A percentile compares a stretch with the other conserved stretches of the same genome.
Evolutionary conservation across 371 early-diverging fungal species (phyloP).

Genomic region (Mucor racemosus): DNA sequence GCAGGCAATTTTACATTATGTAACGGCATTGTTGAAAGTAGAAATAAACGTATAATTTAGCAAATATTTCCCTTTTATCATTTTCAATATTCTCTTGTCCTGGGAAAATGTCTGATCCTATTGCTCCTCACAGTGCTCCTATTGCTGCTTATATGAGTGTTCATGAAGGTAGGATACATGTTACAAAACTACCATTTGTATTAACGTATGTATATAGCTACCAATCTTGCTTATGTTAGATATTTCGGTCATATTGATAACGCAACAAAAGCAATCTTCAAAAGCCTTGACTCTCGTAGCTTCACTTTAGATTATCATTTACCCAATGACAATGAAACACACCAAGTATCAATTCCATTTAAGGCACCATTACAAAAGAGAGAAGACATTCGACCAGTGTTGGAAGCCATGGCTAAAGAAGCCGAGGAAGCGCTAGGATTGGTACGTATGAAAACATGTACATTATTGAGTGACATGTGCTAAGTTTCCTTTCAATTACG

Average conservation of each 20-base stretch:
- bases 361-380: slow-evolving; percentile 40
- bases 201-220: slow-evolving; percentile 21
- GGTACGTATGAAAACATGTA: slow-evolving; percentile 19
- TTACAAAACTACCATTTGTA: not conserved
- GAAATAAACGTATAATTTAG: too few relatives aligned
- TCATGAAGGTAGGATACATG: slow-evolving; percentile 34
- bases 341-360: slow-evolving; percentile 37
- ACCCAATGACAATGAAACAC: slow-evolving; percentile 17
- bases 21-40: too few relatives aligned
- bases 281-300: slow-evolving; percentile 37
- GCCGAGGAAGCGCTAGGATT: slow-evolving; percentile 48
- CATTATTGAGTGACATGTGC: not conserved
- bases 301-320: slow-evolving; percentile 37
- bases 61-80: not conserved
- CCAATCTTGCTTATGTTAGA: slow-evolving; percentile 51
- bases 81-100: slow-evolving; percentile 11
- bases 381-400: slow-evolving; percentile 48
- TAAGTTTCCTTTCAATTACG: too few relatives aligned
- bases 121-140: slow-evolving; percentile 48
- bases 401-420: slow-evolving; percentile 55
- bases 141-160: slow-evolving; percentile 56
- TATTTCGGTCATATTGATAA: slow-evolving; percentile 41
- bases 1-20: not conserved
- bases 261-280: slow-evolving; percentile 47
- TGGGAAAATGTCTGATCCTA: slow-evolving; percentile 40